phyloP scores from a whole-genome alignment of 257 asterid species.

The Eucommia ulmoides region DNA sequence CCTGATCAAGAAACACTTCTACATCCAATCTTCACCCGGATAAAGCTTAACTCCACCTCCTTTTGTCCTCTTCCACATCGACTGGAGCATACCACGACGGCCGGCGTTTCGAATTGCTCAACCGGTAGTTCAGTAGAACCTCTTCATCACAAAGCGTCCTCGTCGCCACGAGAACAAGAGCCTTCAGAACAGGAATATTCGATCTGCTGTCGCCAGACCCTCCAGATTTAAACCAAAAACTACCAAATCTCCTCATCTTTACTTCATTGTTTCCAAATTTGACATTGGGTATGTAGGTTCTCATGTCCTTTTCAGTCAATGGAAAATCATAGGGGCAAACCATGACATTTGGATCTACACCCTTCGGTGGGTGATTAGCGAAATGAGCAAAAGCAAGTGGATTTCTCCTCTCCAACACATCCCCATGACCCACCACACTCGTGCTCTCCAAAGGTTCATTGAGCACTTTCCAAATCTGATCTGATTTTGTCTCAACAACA shows the following conservation, averaged over 20 bases:
- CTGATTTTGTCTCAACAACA: slow-evolving; percentile 38
- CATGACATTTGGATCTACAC: slow-evolving; percentile 61
- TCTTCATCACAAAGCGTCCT: slow-evolving; percentile 64
- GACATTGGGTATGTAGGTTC: slow-evolving; percentile 66
- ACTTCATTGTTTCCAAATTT: slow-evolving; percentile 60
- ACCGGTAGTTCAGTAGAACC: slow-evolving; percentile 68
- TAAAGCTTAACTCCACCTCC: slow-evolving; percentile 83
- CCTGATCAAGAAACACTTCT: too few relatives aligned
- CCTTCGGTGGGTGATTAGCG: slow-evolving; percentile 79
- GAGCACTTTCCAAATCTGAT: slow-evolving; percentile 64
- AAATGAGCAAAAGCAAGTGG: slow-evolving; percentile 87
- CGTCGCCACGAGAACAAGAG: slow-evolving; percentile 65
- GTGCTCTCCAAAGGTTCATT: slow-evolving; percentile 61
- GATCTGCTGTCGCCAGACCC: slow-evolving; percentile 25
- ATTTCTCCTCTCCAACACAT: slow-evolving; percentile 62
- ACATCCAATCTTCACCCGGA: too few relatives aligned
- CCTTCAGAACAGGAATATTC: slow-evolving; percentile 41
- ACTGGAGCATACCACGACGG: slow-evolving; percentile 87
- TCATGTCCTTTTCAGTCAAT: slow-evolving; percentile 47
- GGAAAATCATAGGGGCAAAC: slow-evolving; percentile 82
- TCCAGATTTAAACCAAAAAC: slow-evolving; percentile 84
- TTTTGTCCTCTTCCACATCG: slow-evolving; percentile 76
- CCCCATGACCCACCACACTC: slow-evolving; percentile 26
- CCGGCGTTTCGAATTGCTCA: slow-evolving; percentile 67
- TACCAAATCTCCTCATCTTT: slow-evolving; percentile 54